Evolutionary conservation across 345 rosid genomes (phyloP), one percentile per base, ranked within the genome.

Genomic region (Eucalyptus tenuipes): DNA sequence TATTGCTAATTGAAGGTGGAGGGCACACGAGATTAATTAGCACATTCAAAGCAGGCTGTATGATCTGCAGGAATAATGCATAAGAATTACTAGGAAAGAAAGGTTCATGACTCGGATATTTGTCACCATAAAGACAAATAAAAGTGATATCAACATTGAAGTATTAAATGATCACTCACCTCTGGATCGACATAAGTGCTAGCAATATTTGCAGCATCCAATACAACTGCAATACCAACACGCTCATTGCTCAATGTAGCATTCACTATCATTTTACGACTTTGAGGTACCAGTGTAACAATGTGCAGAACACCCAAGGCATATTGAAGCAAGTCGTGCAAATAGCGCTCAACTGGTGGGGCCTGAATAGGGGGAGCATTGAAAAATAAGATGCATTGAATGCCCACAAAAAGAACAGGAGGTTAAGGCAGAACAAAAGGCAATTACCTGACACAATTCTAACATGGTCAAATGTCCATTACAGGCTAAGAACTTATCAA

Each of bases 251-350:
- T 98, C 86, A 97, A 92, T 59, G 96, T 94, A 87, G 97, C 94
- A 93, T 91, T 93, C 45, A 95, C 98, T 89, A 98, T 95, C 97
- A 94, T 93, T 93, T 94, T 98, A 90, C 99, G 98, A 90, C 98
- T 95, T 80, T 92, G 93, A 89, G 96, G 97, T 40, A 95, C 94
- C 94, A 97, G 90, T 8, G 99, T 95, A 61, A 94, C 97, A 55
- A 98, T 95, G 93, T 98, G 99, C 87, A 98, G 94, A 88, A 98
- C 97, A 93, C 99, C 99, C 90, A 98, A 91, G 84, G 99, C 99
- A 95, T 96, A 97, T 92, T 96, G 99, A 90, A 97, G 97, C 92
- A 98, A 94, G 90, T 98, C 99, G 17, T 97, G 99, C 92, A 98
- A 92, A 91, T 97, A 97, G 66, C 99, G 98, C 89, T 98, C 99